A percentile compares a stretch with the other conserved stretches of the same genome.
These are phyloP conservation scores for Yueomyces sinensis DNA, from an alignment of 805 yeast species.

Conservation along the genomic window DNA sequence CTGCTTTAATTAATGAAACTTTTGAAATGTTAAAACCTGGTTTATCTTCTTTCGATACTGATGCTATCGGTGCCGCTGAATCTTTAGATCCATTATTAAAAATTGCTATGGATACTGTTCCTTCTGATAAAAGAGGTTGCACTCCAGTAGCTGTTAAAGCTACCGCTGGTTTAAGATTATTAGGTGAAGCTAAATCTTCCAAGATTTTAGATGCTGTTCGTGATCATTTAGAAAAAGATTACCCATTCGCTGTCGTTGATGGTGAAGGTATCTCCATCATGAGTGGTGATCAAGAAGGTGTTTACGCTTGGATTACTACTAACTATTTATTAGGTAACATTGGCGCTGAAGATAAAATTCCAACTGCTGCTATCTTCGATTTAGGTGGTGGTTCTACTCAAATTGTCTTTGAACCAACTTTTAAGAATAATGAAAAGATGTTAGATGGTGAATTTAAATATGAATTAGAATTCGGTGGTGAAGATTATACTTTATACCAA, in stretches of 20 bases:
- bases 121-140: slow-evolving; percentile 57
- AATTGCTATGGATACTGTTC: slow-evolving; percentile 64
- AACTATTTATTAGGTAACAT: slow-evolving; percentile 89
- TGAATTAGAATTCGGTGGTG: slow-evolving; percentile 65
- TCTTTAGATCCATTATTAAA: slow-evolving; percentile 75
- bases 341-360: slow-evolving; percentile 55
- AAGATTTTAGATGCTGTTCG: slow-evolving; percentile 69
- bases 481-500: slow-evolving; percentile 74
- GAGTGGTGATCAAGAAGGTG: slow-evolving; percentile 97
- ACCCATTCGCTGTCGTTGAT: slow-evolving; percentile 84
- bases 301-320: slow-evolving; percentile 96
- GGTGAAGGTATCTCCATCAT: slow-evolving; percentile 83
- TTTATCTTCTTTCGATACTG: slow-evolving; percentile 69
- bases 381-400: slow-evolving; percentile 98
- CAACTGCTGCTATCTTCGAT: slow-evolving; percentile 96
- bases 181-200: slow-evolving; percentile 63
- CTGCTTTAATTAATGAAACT: slow-evolving; percentile 62
- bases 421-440: slow-evolving; percentile 47
- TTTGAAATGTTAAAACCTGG: slow-evolving; percentile 92
- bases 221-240: slow-evolving; percentile 58
- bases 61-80: slow-evolving; percentile 74
- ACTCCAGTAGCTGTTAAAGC: slow-evolving; percentile 96
- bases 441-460: slow-evolving; percentile 82
- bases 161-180: slow-evolving; percentile 86
- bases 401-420: slow-evolving; percentile 93